Evolutionary conservation across 257 asterid species (phyloP), one percentile per base, ranked within the genome.

Genomic region (Primulina huaijiensis): DNA sequence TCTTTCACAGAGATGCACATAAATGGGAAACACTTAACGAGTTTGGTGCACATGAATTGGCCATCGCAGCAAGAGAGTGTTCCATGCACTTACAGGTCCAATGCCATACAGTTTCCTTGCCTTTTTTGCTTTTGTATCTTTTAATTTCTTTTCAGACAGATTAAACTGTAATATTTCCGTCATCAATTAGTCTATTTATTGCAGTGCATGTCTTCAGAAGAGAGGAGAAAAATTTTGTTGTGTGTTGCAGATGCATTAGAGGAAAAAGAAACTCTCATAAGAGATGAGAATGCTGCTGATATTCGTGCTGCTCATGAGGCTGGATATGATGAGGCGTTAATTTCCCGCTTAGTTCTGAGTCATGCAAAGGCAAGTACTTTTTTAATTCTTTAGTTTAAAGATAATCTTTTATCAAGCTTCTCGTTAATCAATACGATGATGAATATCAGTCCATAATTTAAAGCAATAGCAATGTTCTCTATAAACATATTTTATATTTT

Each of bases 11-110:
- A 65, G 97, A 90, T 69, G 90, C 97, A 57, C 80, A 79, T 68
- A 71, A 70, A n/a, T 90, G 89, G 97, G 72, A 29, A 60, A 77
- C 80, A 62, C 25, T 64, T 38, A 83, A 77, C 31, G 97, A 90
- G 30, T 60, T 71, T 21, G 78, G 80, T 60, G 84, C 85, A 20
- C 80, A 82, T 10, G 92, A 83, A 61, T 86, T 90, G 97, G 97
- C 93, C 37, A 77, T 79, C 75, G 89, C 92, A 72, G 97, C 97
- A 6, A 82, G 92, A 82, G 95, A 83, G 75, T 80, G 91, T 79
- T 87, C 95, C 17, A 78, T 80, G 30, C 78, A 83, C 63, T 84
- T 90, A 70, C 96, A 89, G 92, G 96, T 87, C 64, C 40, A 57
- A 35, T 40, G 10, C 20, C 43, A 19, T 9, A 61, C 33, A 63